Percentiles rank a stretch among this genome's conserved stretches.
phyloP scores from a whole-genome alignment of 768 basidiomycete genomes.

The Tulasnella sp. region DNA sequence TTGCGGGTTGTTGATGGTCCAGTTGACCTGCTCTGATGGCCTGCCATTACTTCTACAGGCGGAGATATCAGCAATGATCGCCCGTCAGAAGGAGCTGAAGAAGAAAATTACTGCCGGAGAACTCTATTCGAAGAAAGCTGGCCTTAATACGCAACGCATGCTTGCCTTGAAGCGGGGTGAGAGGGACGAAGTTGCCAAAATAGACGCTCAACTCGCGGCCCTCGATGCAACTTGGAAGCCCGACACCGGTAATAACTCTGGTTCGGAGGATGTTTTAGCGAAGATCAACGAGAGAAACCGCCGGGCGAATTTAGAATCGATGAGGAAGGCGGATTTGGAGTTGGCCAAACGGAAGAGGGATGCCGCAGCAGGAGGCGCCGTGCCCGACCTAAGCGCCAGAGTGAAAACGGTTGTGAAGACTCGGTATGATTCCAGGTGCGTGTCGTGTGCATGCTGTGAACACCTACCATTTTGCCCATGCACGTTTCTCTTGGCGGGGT shows the following conservation, averaged over 20 bases:
- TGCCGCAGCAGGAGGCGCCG: constrained; percentile 38
- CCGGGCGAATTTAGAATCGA: constrained; percentile 77
- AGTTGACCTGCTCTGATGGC: neutral
- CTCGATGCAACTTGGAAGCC: constrained; percentile 44
- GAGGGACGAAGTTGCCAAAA: constrained; percentile 57
- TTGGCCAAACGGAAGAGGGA: constrained; percentile 44
- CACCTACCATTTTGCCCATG: neutral
- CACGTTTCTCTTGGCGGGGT: neutral
- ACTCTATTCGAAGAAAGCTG: constrained; percentile 47
- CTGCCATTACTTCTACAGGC: constrained; percentile 52
- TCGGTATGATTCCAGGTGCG: constrained; percentile 66
- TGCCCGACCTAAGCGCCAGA: constrained; percentile 54
- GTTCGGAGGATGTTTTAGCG: constrained; percentile 53
- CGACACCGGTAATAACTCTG: constrained; percentile 32
- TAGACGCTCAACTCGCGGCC: constrained; percentile 67
- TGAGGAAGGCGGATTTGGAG: constrained; percentile 72
- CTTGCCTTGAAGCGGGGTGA: constrained; percentile 79
- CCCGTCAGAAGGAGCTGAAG: constrained; percentile 56
- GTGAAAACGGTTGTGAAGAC: constrained; percentile 65
- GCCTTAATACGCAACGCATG: constrained; percentile 69
- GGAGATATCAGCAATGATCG: constrained; percentile 80
- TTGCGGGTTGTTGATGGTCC: constrained; percentile 27
- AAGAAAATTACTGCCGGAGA: constrained; percentile 45
- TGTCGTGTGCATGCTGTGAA: neutral
- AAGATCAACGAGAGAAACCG: constrained; percentile 90